Base-by-base conservation (phyloP, 148 eudicot genomes). In the Vaccinium myrtillus region DNA sequence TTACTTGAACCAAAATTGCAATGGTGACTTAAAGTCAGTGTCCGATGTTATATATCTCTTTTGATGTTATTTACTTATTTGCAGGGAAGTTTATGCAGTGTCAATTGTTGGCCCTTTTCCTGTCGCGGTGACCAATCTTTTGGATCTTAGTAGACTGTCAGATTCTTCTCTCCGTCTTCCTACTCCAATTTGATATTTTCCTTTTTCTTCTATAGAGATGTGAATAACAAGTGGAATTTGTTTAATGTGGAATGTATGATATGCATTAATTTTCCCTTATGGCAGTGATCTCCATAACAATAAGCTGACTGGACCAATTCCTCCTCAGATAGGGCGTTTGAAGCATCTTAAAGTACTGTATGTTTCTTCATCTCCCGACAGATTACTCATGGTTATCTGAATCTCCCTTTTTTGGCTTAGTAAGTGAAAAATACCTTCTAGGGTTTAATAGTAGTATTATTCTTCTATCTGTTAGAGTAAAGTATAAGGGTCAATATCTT, bases 81-180 rank as follows among this genome's bases (percentile, higher is more conserved):
- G 85, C 90, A 96, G 97, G 91, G 98, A 95, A 91, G 98, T 95
- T 48, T 97, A 97, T 90, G 99, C 98, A 58, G 99, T 97, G 71
- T 97, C 99, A 74, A 94, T 97, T 83, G 98, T 97, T 56, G 99
- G 99, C 63, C 98, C 99, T 75, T 97, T 97, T 84, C 99, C 99
- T 32, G 93, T 93, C 89, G 98, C 99, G 19, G 98, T 97, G 56
- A 97, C 99, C 83, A 97, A 92, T 90, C 92, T 97, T 19, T 84
- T 97, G 94, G 99, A 96, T 89, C 99, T 96, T 84, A 93, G 91
- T 49, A 92, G 95, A 91, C 97, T 96, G 99, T 96, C 90, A 89
- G 96, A 82, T 70, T 86, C 77, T 84, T 51, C 53, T 48, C 23
- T 73, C 61, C 61, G 51, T 36, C 19, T 15, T 79, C 58, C 23